Evolutionary conservation across 768 basidiomycete species (phyloP).

Genomic region (Botryobasidium botryosum): DNA sequence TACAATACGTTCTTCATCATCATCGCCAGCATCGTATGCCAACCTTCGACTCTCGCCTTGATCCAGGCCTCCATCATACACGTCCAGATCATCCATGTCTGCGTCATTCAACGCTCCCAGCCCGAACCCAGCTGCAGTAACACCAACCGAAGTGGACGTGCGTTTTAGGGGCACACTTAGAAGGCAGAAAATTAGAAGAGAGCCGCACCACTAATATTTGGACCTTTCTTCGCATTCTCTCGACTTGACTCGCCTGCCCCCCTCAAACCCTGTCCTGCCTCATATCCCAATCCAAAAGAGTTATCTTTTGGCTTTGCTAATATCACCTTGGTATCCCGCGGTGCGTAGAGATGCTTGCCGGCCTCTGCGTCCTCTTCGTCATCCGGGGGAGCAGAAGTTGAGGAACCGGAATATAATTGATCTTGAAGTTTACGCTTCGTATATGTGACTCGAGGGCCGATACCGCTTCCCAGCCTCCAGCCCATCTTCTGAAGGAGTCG

Average conservation of each 20-base stretch:
- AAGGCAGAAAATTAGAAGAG: neutral
- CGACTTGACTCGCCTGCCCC: neutral
- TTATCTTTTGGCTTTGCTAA: slow-evolving; percentile 54
- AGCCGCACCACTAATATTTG: slow-evolving; percentile 12
- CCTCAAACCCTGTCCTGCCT: slow-evolving; percentile 33
- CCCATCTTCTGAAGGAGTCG: slow-evolving; percentile 89
- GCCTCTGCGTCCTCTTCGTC: slow-evolving; percentile 64
- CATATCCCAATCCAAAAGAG: slow-evolving; percentile 66
- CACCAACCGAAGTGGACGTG: neutral
- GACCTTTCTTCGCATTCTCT: slow-evolving; percentile 6
- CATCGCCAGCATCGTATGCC: slow-evolving; percentile 49
- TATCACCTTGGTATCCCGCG: slow-evolving; percentile 55
- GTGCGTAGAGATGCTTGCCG: slow-evolving; percentile 72
- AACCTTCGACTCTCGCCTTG: slow-evolving; percentile 27
- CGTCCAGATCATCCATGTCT: slow-evolving; percentile 80
- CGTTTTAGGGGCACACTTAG: too few relatives aligned
- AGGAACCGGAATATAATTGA: slow-evolving; percentile 25
- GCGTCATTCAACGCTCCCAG: slow-evolving; percentile 83
- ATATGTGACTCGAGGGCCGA: slow-evolving; percentile 75
- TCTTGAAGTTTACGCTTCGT: slow-evolving; percentile 60
- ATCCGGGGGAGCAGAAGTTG: slow-evolving; percentile 18
- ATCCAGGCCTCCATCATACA: slow-evolving; percentile 40
- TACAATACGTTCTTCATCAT: slow-evolving; percentile 36
- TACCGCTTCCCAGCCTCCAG: slow-evolving; percentile 83
- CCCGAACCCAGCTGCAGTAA: slow-evolving; percentile 75